Conservation (phyloP, 495 filamentous ascomycete genomes). For the Aspergillus saccharolyticus region DNA sequence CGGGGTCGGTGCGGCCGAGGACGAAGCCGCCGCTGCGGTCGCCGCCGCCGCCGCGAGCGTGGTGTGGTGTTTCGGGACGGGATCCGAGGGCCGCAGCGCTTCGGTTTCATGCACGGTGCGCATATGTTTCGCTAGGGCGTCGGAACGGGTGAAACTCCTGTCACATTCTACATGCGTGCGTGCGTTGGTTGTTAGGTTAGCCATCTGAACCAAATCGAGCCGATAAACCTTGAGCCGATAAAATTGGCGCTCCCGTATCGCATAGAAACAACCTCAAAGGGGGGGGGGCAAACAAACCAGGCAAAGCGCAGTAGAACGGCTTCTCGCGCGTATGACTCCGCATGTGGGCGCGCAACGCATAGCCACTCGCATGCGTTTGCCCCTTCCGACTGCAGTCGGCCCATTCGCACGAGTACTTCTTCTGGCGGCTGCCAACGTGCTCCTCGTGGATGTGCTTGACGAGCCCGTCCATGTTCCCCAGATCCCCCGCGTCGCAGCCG, state of each 20-base stretch:
- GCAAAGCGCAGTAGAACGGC: conserved; percentile 91
- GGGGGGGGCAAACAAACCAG: conserved; percentile 54
- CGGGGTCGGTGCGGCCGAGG: conserved; percentile 25
- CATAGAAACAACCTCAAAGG: background rate
- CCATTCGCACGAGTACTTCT: conserved; percentile 95
- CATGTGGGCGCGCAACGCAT: conserved; percentile 95
- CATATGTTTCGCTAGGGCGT: conserved; percentile 97
- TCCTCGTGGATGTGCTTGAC: conserved; percentile 91
- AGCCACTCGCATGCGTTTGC: conserved; percentile 86
- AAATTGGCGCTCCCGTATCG: no score
- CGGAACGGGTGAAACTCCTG: conserved; percentile 92
- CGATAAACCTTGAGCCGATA: no score
- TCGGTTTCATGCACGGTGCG: conserved; percentile 98
- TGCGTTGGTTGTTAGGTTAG: no score
- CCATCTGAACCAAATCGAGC: no score
- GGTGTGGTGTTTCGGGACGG: conserved; percentile 67
- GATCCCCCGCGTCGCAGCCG: conserved; percentile 71
- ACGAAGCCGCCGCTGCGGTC: conserved; percentile 14
- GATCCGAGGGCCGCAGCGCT: conserved; percentile 79
- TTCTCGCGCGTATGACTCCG: conserved; percentile 96
- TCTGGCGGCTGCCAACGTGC: conserved; percentile 79
- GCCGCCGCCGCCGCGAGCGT: background rate
- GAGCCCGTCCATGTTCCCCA: conserved; percentile 88
- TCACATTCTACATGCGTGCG: conserved; percentile 99
- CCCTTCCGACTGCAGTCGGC: conserved; percentile 81